phyloP scores from a whole-genome alignment of 345 rosid genomes.

The Populus alba region DNA sequence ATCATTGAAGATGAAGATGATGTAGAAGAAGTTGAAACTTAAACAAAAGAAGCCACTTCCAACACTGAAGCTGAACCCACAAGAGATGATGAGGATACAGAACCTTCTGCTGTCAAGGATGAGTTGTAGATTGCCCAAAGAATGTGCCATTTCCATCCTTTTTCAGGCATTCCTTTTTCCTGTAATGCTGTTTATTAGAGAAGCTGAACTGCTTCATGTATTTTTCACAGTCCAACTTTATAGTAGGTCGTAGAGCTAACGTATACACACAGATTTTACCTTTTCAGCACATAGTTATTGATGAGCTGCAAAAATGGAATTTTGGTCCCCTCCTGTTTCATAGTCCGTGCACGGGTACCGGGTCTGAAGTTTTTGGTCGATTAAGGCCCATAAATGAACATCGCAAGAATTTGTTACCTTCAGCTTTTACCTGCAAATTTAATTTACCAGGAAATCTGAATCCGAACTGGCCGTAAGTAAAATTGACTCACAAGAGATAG shows the following conservation, averaged over 20 bases:
- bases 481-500: too few relatives aligned
- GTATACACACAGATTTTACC: conserved; percentile 24
- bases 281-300: conserved; percentile 4
- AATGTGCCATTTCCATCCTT: not conserved
- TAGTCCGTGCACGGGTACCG: not conserved
- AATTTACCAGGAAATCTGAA: not conserved
- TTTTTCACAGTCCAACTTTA: conserved; percentile 1
- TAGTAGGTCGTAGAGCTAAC: conserved; percentile 13
- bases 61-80: conserved; percentile 29
- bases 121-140: conserved; percentile 41
- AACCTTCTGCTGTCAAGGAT: conserved; percentile 41
- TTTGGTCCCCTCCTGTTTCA: not conserved
- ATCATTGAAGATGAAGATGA: conserved; percentile 74
- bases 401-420: not conserved
- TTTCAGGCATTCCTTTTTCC: not conserved
- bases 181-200: not conserved
- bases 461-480: not conserved
- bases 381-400: not conserved
- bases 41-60: conserved; percentile 33
- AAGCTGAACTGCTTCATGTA: conserved; percentile 10
- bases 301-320: not conserved
- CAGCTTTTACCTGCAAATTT: not conserved
- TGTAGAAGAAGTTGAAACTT: conserved; percentile 48
- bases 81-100: conserved; percentile 25
- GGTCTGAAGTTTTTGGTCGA: not conserved